Evolutionary conservation across 2,329 filamentous ascomycete genomes (phyloP), one percentile per base, ranked within the genome.

Genomic region (Trichocomaceae sp.): DNA sequence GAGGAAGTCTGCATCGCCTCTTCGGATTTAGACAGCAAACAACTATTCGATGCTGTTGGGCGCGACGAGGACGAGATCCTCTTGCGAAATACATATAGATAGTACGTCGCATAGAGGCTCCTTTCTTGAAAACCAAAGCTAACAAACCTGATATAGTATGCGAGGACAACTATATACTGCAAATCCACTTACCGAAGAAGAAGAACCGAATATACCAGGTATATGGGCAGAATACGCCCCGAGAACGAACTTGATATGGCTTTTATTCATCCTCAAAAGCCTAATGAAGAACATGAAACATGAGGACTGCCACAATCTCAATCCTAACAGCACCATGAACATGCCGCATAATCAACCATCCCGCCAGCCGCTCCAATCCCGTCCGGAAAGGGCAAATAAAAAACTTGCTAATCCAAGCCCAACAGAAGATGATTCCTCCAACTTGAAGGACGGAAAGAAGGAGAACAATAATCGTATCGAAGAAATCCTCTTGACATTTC

Each of bases 211-310:
- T 20, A 64, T 71, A 19, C 63, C 67, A 2, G 68, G 69, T 50
- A 69, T 76, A 42, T 86, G 83, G 82, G 66, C 70, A 10, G 66
- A 73, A 29, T 85, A 79, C 64, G 75, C 79, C 39, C 82, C 83
- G 2, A 74, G 76, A 54, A 84, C 83, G 2, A 86, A 86, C 60
- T 71, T 84, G 13, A 72, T 85, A 13, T 86, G 83, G 83, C 67
- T 84, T 20, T 77, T 83, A 49, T 84, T 83, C 62, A 68, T 86
- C 4, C 73, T 85, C 12, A 75, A 77, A 56, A 79, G 79, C 59
- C 72, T 86, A 0, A 66, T 84, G 22, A 72, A 69, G 35, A 72
- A 72, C 39, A 59, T 62, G 15, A 33, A 56, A 33, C 44, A 37
- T 12, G 44, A 52, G 44, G 50, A 56, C 13, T 50, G 52, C 13